These are phyloP conservation scores for Paracamarosporium sp. DNA, from an alignment of 2,329 filamentous ascomycete species.

Conservation along the genomic window DNA sequence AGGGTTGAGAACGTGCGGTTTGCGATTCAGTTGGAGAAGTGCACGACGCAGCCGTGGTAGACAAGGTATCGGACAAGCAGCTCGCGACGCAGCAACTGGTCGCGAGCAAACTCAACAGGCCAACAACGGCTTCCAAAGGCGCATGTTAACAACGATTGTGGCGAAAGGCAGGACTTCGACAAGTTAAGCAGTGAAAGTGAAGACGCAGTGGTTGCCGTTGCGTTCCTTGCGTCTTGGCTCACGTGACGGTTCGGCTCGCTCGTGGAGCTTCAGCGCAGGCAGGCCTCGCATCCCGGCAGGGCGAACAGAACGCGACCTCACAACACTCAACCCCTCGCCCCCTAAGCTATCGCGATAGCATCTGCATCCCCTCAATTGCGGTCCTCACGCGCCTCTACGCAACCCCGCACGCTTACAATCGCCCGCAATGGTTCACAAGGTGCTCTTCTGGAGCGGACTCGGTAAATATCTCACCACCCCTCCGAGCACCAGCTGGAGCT, in stretches of 20 bases:
- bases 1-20: slow-evolving; percentile 4
- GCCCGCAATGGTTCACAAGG: slow-evolving; percentile 58
- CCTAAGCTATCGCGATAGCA: slow-evolving; percentile 19
- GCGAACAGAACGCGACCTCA: slow-evolving; percentile 30
- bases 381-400: slow-evolving; percentile 11
- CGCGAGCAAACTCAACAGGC: neutral
- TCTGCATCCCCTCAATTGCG: slow-evolving; percentile 22
- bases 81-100: neutral
- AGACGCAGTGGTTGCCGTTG: neutral
- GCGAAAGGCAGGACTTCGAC: slow-evolving; percentile 3
- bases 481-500: slow-evolving; percentile 9
- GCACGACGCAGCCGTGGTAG: neutral
- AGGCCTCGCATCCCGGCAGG: slow-evolving; percentile 22
- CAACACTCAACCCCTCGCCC: slow-evolving; percentile 19
- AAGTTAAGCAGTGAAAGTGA: slow-evolving; percentile 4
- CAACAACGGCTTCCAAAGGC: neutral
- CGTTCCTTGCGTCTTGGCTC: neutral
- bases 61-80: neutral
- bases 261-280: slow-evolving; percentile 28
- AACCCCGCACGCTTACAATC: slow-evolving; percentile 9
- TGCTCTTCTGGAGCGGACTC: slow-evolving; percentile 89
- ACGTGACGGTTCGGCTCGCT: neutral
- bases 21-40: neutral
- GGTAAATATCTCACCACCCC: slow-evolving; percentile 65
- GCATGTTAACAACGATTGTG: neutral